These are phyloP conservation scores for Aspergillus asperescens DNA, from an alignment of 495 filamentous ascomycete genomes.

Conservation along the genomic window DNA sequence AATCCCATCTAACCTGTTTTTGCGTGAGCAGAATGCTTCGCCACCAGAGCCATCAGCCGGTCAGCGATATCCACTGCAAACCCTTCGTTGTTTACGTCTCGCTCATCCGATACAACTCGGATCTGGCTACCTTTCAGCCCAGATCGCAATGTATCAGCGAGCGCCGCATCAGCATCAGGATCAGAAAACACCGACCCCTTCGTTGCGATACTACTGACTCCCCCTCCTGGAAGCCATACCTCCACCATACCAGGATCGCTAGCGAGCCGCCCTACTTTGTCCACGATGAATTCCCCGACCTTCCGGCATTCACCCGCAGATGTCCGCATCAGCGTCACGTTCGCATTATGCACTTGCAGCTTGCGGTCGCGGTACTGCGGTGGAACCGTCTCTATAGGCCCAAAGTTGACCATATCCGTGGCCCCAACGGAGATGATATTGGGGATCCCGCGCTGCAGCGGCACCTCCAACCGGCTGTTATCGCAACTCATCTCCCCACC, in stretches of 20 bases:
- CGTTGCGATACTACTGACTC: slow-evolving; percentile 41
- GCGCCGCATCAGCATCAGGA: slow-evolving; percentile 37
- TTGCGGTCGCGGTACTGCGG: slow-evolving; percentile 36
- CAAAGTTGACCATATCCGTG: slow-evolving; percentile 67
- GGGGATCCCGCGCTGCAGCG: slow-evolving; percentile 50
- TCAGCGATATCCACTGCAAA: slow-evolving; percentile 27
- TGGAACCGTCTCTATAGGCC: slow-evolving; percentile 50
- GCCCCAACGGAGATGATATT: slow-evolving; percentile 60
- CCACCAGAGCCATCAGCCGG: not conserved
- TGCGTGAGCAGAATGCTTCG: no score
- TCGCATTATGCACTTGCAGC: slow-evolving; percentile 60
- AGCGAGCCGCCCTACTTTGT: slow-evolving; percentile 40
- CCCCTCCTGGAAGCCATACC: slow-evolving; percentile 54
- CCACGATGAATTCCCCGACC: slow-evolving; percentile 49
- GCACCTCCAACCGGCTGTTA: slow-evolving; percentile 46
- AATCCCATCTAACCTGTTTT: no score
- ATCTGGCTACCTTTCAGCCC: slow-evolving; percentile 37
- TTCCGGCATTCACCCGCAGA: slow-evolving; percentile 46
- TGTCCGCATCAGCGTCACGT: slow-evolving; percentile 60
- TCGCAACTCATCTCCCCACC: slow-evolving; percentile 60
- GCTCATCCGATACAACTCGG: slow-evolving; percentile 27
- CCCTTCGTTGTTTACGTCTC: slow-evolving; percentile 42
- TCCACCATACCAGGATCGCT: slow-evolving; percentile 35
- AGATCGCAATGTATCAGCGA: slow-evolving; percentile 42
- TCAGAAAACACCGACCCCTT: slow-evolving; percentile 39